phyloP scores from a whole-genome alignment of 2,329 filamentous ascomycete species.

The Cercospora canescens region DNA sequence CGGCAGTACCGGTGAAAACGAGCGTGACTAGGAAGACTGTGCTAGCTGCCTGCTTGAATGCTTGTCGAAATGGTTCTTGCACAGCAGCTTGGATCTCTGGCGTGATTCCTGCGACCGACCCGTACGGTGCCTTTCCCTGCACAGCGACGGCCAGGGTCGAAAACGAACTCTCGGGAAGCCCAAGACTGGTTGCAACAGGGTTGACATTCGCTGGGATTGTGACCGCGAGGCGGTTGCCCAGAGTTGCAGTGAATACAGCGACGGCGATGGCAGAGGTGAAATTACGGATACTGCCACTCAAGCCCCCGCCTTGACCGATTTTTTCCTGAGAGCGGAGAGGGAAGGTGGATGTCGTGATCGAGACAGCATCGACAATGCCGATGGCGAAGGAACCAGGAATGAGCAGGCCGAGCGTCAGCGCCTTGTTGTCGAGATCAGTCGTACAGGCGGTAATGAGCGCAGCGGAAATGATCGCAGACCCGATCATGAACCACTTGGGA shows the following conservation, averaged over 20 bases:
- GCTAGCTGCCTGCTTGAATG: slow-evolving; percentile 22
- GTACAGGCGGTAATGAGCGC: slow-evolving; percentile 26
- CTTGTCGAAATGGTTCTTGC: slow-evolving; percentile 26
- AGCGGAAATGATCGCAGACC: slow-evolving; percentile 24
- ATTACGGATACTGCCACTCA: slow-evolving; percentile 26
- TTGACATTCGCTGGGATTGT: slow-evolving; percentile 23
- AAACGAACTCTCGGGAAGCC: slow-evolving; percentile 23
- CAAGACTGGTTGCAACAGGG: slow-evolving; percentile 21
- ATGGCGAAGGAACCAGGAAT: slow-evolving; percentile 27
- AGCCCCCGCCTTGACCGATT: slow-evolving; percentile 28
- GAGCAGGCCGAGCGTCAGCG: slow-evolving; percentile 25
- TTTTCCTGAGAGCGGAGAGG: slow-evolving; percentile 31
- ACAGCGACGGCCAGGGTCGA: slow-evolving; percentile 18
- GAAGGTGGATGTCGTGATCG: slow-evolving; percentile 30
- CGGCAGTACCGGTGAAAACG: slow-evolving; percentile 26
- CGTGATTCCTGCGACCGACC: slow-evolving; percentile 23
- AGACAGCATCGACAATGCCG: slow-evolving; percentile 28
- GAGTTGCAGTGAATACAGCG: slow-evolving; percentile 27
- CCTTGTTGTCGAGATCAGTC: slow-evolving; percentile 24
- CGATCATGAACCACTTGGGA: slow-evolving; percentile 31
- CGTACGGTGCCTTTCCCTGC: slow-evolving; percentile 20
- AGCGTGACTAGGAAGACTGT: slow-evolving; percentile 29
- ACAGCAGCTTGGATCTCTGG: slow-evolving; percentile 24
- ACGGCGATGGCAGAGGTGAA: slow-evolving; percentile 28
- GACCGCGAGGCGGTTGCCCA: slow-evolving; percentile 24